Percentiles rank a stretch among this genome's conserved stretches.
Conservation (phyloP, 2,329 filamentous ascomycete species). For the Diaporthe australafricana region DNA sequence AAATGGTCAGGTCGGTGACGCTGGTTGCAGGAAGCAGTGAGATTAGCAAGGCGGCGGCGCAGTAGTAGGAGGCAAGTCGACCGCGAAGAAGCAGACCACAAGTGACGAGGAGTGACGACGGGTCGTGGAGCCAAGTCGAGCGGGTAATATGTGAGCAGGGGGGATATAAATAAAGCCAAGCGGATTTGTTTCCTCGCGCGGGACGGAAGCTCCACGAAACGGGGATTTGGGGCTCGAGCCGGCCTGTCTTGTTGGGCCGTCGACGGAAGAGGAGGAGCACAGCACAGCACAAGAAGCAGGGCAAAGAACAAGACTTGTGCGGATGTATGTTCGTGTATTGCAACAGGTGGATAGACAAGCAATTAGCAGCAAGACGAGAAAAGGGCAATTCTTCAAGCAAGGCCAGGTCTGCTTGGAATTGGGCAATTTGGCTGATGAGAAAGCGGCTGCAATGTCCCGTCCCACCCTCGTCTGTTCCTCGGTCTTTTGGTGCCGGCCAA, state of each 20-base stretch:
- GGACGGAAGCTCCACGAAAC: slow-evolving; percentile 9
- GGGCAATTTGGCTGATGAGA: slow-evolving; percentile 22
- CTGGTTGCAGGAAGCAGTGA: background rate
- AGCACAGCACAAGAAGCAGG: background rate
- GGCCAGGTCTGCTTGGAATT: slow-evolving; percentile 15
- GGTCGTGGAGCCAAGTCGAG: slow-evolving; percentile 19
- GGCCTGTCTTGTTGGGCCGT: background rate
- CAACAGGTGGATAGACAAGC: background rate
- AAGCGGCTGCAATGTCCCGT: slow-evolving; percentile 18
- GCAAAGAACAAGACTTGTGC: background rate
- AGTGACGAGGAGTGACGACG: slow-evolving; percentile 26
- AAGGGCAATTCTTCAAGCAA: background rate
- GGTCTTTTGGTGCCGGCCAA: slow-evolving; percentile 26
- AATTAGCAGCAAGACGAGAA: slow-evolving; percentile 5
- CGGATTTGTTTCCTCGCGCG: slow-evolving; percentile 20
- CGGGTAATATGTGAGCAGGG: slow-evolving; percentile 25
- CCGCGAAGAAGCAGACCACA: slow-evolving; percentile 19
- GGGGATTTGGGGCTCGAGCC: background rate
- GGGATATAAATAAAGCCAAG: slow-evolving; percentile 26
- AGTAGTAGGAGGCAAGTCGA: background rate
- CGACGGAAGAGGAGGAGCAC: background rate
- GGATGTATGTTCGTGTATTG: background rate
- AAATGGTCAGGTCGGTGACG: slow-evolving; percentile 2
- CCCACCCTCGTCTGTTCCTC: slow-evolving; percentile 19
- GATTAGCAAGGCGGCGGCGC: background rate